Conservation (phyloP, 805 yeast species). For the Scheffersomyces stipitis region DNA sequence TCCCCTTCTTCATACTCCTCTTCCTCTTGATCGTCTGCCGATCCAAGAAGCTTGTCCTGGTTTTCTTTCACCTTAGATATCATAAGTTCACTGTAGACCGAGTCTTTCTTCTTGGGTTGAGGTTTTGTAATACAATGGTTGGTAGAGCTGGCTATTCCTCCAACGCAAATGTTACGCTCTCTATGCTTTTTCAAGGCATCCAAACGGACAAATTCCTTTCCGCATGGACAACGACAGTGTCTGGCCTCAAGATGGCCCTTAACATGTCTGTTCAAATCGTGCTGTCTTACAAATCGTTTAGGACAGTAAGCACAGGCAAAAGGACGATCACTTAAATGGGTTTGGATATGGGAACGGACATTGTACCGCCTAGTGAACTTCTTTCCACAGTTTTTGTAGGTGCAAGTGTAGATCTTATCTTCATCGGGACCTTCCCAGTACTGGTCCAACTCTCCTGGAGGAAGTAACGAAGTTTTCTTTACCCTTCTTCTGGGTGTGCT, state of each 20-base stretch:
- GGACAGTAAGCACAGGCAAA: conserved; percentile 76
- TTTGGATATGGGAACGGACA: conserved; percentile 92
- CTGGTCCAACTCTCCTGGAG: conserved; percentile 85
- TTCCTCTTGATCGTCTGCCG: too few species aligned
- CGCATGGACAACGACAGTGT: conserved; percentile 77
- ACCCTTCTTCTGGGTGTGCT: conserved; percentile 48
- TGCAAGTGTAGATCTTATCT: conserved; percentile 70
- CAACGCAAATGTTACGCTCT: conserved; percentile 75
- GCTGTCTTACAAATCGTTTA: conserved; percentile 91
- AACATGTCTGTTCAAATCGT: conserved; percentile 86
- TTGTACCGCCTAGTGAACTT: conserved; percentile 86
- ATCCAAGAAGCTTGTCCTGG: too few species aligned
- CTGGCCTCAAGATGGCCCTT: conserved; percentile 79
- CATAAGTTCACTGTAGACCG: conserved; percentile 1
- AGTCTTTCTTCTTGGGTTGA: conserved; percentile 8
- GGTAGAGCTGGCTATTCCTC: conserved; percentile 48
- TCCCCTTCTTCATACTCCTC: too few species aligned
- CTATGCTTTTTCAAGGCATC: conserved; percentile 87
- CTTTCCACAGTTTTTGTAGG: conserved; percentile 76
- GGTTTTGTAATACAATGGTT: conserved; percentile 26
- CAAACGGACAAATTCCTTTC: conserved; percentile 86
- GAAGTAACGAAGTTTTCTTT: conserved; percentile 66
- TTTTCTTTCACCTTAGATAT: conserved; percentile 6
- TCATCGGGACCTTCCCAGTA: conserved; percentile 80
- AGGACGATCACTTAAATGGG: conserved; percentile 94